Conservation (phyloP, 305 asterid species). For the Fraxinus dipetala region DNA sequence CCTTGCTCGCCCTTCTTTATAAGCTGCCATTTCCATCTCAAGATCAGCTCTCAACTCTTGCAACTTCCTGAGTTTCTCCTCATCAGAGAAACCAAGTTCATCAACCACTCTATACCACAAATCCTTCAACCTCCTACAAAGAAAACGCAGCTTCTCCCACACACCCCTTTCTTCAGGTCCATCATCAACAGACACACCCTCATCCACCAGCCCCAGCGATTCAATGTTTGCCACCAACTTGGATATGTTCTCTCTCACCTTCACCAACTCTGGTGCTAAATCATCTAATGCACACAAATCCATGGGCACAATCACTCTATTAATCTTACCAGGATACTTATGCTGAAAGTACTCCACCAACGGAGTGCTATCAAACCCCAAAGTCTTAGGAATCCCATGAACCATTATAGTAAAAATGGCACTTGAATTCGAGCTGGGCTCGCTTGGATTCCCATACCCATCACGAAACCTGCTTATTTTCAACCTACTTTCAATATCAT, state of each 20-base stretch:
- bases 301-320: slow-evolving; percentile 84
- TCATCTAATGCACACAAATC: slow-evolving; percentile 95
- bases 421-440: slow-evolving; percentile 57
- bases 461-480: slow-evolving; percentile 77
- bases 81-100: slow-evolving; percentile 82
- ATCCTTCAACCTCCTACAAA: slow-evolving; percentile 63
- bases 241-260: slow-evolving; percentile 71
- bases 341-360: slow-evolving; percentile 78
- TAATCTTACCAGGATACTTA: slow-evolving; percentile 82
- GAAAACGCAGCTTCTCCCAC: slow-evolving; percentile 33
- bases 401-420: slow-evolving; percentile 87
- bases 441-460: slow-evolving; percentile 80
- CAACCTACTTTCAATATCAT: slow-evolving; percentile 60
- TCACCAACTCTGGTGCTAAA: slow-evolving; percentile 84
- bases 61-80: slow-evolving; percentile 81
- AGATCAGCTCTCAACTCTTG: slow-evolving; percentile 91
- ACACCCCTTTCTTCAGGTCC: slow-evolving; percentile 36
- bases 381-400: slow-evolving; percentile 78
- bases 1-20: slow-evolving; percentile 92
- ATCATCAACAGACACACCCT: slow-evolving; percentile 40
- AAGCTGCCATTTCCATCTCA: slow-evolving; percentile 99
- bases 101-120: slow-evolving; percentile 55
- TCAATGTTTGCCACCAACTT: slow-evolving; percentile 75
- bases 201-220: slow-evolving; percentile 51
- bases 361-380: slow-evolving; percentile 76